These are phyloP conservation scores for Glaciozyma martinii DNA, from an alignment of 768 basidiomycete species.

Conservation along the genomic window DNA sequence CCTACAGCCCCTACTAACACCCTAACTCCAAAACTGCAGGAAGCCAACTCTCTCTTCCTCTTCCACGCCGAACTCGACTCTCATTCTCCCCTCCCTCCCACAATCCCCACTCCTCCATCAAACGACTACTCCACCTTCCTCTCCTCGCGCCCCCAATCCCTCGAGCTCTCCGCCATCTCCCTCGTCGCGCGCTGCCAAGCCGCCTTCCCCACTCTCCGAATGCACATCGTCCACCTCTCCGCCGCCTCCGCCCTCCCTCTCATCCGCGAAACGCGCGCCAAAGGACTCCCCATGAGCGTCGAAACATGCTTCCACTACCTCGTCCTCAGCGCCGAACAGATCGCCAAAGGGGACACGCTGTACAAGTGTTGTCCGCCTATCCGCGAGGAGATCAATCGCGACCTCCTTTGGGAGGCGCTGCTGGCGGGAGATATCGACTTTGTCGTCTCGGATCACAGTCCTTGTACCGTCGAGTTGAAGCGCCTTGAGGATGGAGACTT, in stretches of 20 bases:
- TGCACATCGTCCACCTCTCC: conserved; percentile 93
- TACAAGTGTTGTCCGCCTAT: conserved; percentile 97
- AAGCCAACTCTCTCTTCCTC: conserved; percentile 59
- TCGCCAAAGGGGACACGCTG: conserved; percentile 67
- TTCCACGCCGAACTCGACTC: conserved; percentile 80
- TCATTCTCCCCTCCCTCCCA: conserved; percentile 6
- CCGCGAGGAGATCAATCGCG: conserved; percentile 60
- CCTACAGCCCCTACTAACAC: background rate
- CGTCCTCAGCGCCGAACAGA: conserved; percentile 59
- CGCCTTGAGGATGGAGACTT: conserved; percentile 62
- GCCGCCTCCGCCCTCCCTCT: conserved; percentile 69
- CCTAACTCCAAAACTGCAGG: conserved; percentile 43
- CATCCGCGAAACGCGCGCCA: conserved; percentile 58
- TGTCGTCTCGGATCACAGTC: conserved; percentile 89
- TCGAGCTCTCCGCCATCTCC: conserved; percentile 73
- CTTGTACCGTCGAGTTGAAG: conserved; percentile 59
- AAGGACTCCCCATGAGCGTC: conserved; percentile 63
- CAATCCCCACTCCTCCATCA: conserved; percentile 41
- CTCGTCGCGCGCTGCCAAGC: conserved; percentile 61
- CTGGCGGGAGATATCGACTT: conserved; percentile 76
- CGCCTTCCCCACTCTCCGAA: conserved; percentile 58
- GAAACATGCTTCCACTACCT: conserved; percentile 99
- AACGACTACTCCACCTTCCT: conserved; percentile 71
- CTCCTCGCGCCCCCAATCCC: conserved; percentile 64
- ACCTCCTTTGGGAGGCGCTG: conserved; percentile 71